Evolutionary conservation across 371 early-diverging fungal species (phyloP).

Genomic region (Amoeboaphelidium protococcarum): DNA sequence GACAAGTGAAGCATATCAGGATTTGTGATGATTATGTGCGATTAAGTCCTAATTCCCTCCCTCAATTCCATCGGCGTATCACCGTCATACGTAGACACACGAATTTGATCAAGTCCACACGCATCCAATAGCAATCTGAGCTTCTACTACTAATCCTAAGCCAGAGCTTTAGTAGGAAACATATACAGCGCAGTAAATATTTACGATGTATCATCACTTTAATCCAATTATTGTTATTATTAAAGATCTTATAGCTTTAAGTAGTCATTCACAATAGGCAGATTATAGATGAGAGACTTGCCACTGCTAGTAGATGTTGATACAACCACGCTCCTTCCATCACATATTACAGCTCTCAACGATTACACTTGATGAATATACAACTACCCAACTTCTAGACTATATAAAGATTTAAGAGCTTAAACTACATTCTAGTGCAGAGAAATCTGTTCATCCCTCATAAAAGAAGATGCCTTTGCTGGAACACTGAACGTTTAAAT

Average conservation of each 20-base stretch:
- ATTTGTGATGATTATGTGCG: constrained; percentile 40
- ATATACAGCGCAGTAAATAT: neutral
- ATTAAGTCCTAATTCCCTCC: constrained; percentile 15
- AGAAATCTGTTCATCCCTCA: no score
- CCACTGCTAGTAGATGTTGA: constrained; percentile 45
- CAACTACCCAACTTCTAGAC: constrained; percentile 12
- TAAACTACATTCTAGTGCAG: neutral
- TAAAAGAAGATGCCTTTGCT: no score
- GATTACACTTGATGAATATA: constrained; percentile 43
- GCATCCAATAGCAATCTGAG: constrained; percentile 10
- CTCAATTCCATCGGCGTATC: constrained; percentile 15
- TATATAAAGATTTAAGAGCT: neutral
- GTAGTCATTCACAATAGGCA: constrained; percentile 21
- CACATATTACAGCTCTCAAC: constrained; percentile 14
- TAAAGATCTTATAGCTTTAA: no score
- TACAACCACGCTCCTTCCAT: constrained; percentile 25
- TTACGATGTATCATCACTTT: neutral
- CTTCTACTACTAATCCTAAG: constrained; percentile 37
- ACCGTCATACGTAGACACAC: constrained; percentile 15
- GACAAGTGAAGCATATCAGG: constrained; percentile 51
- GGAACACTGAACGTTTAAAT: no score
- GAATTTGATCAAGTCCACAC: constrained; percentile 9
- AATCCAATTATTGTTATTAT: no score
- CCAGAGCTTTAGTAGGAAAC: constrained; percentile 38
- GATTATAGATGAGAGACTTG: constrained; percentile 46